These are phyloP conservation scores for Sonneratia caseolaris DNA, from an alignment of 345 rosid species.

Conservation along the genomic window DNA sequence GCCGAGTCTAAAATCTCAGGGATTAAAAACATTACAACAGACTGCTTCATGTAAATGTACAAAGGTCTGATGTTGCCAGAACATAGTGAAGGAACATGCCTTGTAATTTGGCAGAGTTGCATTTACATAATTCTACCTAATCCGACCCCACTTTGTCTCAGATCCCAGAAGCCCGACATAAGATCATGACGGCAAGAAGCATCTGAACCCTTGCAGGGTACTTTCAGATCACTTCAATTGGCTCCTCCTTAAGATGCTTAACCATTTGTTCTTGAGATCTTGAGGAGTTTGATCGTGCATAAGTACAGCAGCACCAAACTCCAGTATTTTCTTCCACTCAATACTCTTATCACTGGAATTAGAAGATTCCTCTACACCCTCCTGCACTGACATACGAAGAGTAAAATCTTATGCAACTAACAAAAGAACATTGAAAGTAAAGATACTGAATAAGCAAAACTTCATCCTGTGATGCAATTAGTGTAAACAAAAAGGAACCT, in stretches of 20 bases:
- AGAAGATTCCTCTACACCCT: background rate
- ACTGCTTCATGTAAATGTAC: no score
- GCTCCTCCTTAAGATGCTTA: background rate
- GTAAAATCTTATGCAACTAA: background rate
- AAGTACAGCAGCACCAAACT: background rate
- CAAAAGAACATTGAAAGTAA: no score
- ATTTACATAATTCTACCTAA: no score
- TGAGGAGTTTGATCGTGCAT: background rate
- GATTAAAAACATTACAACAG: no score
- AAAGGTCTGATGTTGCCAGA: no score
- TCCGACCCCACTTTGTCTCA: no score
- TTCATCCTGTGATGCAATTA: background rate
- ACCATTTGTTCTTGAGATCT: background rate
- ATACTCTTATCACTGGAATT: background rate
- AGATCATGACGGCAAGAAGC: no score
- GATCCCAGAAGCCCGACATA: no score
- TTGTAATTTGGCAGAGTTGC: no score
- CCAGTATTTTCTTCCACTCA: background rate
- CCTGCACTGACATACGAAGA: background rate
- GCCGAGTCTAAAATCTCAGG: no score
- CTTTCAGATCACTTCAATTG: background rate
- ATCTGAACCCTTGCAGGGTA: no score
- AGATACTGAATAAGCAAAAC: background rate
- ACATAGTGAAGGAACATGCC: no score
- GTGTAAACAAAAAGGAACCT: conserved; percentile 21